These are phyloP conservation scores for Staphylotrichum tortipilum DNA, from an alignment of 495 filamentous ascomycete species.

Conservation along the genomic window DNA sequence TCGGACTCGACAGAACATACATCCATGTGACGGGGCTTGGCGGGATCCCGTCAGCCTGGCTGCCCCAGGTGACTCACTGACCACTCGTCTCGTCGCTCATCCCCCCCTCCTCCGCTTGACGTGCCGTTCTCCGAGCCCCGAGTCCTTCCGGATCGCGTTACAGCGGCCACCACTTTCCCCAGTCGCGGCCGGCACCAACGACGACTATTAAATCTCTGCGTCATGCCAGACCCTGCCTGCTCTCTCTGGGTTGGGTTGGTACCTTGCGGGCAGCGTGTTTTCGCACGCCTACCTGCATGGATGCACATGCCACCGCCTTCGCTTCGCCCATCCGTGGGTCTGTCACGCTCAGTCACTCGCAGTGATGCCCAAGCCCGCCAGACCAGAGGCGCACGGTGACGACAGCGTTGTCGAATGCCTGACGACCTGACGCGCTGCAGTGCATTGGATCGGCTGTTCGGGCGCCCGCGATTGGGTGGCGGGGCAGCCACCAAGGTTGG, in stretches of 20 bases:
- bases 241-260: no score
- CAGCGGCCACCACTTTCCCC: not conserved
- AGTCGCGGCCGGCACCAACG: not conserved
- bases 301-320: no score
- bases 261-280: no score
- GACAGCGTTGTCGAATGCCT: not conserved
- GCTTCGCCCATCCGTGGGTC: no score
- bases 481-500: no score
- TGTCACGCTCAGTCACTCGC: no score
- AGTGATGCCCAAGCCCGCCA: no score
- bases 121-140: not conserved
- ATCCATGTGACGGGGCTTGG: not conserved
- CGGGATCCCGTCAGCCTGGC: not conserved
- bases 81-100: no score
- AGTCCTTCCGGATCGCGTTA: conserved; percentile 11
- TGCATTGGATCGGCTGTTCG: not conserved
- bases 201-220: not conserved
- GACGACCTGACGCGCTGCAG: not conserved
- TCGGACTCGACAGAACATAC: no score
- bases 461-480: not conserved
- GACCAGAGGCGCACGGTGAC: not conserved
- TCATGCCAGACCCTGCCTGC: not conserved
- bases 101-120: no score
- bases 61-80: no score
- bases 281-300: no score